Conservation (phyloP, 148 eudicot genomes). For the Vaccinium vitisidaea region DNA sequence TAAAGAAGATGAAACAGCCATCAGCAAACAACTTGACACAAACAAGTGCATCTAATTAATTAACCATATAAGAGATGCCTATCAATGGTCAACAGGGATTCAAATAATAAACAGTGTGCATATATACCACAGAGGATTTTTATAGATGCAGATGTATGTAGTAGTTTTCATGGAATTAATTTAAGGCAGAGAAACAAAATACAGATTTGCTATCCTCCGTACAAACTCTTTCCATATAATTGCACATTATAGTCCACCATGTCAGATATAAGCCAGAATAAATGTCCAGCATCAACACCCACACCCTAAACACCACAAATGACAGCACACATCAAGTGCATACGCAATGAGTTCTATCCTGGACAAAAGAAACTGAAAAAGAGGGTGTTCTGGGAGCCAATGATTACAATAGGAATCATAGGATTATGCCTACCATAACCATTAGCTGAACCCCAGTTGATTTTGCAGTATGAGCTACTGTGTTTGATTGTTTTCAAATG, state of each 20-base stretch:
- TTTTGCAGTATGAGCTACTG: no score
- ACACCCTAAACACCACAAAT: background rate
- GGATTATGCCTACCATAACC: no score
- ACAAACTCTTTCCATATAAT: no score
- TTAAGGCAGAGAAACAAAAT: no score
- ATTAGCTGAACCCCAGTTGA: no score
- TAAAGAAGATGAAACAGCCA: background rate
- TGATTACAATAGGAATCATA: no score
- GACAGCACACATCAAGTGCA: background rate
- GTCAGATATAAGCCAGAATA: no score
- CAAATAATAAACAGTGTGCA: background rate
- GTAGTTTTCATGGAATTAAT: background rate
- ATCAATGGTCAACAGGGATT: background rate
- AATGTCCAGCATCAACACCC: background rate
- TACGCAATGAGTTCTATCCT: background rate
- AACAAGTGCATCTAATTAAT: background rate
- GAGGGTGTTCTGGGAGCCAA: background rate
- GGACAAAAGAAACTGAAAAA: conserved; percentile 4
- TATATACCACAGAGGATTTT: background rate
- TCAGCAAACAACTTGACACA: conserved; percentile 4
- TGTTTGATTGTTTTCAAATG: no score
- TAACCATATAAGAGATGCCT: background rate
- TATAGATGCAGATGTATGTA: background rate
- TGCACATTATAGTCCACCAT: no score
- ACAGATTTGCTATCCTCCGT: no score